Base-by-base conservation (phyloP, 768 basidiomycete genomes). In the Kockovaella imperatae region DNA sequence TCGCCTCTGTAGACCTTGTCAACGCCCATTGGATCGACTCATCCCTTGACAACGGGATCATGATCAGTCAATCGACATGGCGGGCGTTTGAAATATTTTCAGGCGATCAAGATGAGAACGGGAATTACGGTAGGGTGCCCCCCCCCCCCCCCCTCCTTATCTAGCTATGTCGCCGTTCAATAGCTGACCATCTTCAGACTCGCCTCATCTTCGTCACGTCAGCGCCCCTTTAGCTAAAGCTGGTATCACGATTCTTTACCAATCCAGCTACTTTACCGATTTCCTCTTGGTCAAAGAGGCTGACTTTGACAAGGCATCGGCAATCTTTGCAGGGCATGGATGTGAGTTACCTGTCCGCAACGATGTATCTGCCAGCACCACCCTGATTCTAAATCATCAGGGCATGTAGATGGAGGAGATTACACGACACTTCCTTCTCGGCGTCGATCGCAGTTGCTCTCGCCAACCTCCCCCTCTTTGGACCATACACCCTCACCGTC, bases 71-170 rank as follows among this genome's bases (percentile, higher is more conserved):
- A n/a, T 45, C 49, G 7, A 50, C 35, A 20, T 66, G 64, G 64
- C 45, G 58, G 21, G 64, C 60, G 5, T 66, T 62, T 39, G 60
- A 66, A 49, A 66, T 66, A 25, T 52, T 42, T 14, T 60, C 60
- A 25, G 63, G 60, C 1, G 63, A 65, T 42, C 40, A 47, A 17
- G 55, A 42, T 8, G 60, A 59, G 20, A 47, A 34, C 14, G 53
- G 54, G 0, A 64, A 64, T 35, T 61, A 62, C 41, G 63, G 63
- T 62, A 39, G 50, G 60, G 50, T 26, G 31, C 17, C 21, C 41
- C 8, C 36, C 8, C 8, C 36, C 10, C 36, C 23, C 13, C 43
- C 20, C 20, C 20, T 23, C 23, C 3, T 3, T 42, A 3, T 39
- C 28, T 29, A 15, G 32, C 4, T 21, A n/a, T 18, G 32, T 35